Conservation (phyloP, 768 basidiomycete species). For the Strobilomyces dryophilus region DNA sequence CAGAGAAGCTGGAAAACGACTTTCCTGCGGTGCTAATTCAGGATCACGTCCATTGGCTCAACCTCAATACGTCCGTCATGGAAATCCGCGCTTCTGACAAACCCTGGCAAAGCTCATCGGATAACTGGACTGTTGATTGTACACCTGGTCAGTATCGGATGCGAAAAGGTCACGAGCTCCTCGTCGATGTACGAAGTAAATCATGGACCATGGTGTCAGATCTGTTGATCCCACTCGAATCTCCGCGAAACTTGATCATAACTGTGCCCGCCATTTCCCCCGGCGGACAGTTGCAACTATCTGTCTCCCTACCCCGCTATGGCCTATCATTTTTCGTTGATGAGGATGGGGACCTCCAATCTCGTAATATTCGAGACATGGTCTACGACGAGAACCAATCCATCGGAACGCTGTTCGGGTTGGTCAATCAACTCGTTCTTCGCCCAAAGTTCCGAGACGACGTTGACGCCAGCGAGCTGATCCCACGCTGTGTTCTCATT, state of each 20-base stretch:
- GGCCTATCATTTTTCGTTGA: neutral
- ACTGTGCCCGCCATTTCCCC: neutral
- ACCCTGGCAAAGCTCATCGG: neutral
- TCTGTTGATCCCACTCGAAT: neutral
- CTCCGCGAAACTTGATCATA: neutral
- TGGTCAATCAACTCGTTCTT: neutral
- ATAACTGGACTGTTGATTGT: neutral
- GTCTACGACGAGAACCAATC: neutral
- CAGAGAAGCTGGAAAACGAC: slow-evolving; percentile 8
- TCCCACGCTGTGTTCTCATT: neutral
- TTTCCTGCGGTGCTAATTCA: slow-evolving; percentile 9
- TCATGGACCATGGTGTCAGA: neutral
- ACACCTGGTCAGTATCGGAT: neutral
- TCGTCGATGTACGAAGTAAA: neutral
- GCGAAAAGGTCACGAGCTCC: neutral
- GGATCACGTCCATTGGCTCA: neutral
- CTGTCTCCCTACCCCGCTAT: neutral
- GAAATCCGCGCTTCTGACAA: neutral
- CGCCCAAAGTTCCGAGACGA: neutral
- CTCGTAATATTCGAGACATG: neutral
- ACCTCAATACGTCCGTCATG: neutral
- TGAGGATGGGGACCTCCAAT: neutral
- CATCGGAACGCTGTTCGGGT: neutral
- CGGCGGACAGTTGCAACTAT: neutral
- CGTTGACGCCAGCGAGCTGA: neutral